Percentiles rank a stretch among this genome's conserved stretches.
These are phyloP conservation scores for Tagetes erecta DNA, from an alignment of 129 eudicot species.

Conservation along the genomic window DNA sequence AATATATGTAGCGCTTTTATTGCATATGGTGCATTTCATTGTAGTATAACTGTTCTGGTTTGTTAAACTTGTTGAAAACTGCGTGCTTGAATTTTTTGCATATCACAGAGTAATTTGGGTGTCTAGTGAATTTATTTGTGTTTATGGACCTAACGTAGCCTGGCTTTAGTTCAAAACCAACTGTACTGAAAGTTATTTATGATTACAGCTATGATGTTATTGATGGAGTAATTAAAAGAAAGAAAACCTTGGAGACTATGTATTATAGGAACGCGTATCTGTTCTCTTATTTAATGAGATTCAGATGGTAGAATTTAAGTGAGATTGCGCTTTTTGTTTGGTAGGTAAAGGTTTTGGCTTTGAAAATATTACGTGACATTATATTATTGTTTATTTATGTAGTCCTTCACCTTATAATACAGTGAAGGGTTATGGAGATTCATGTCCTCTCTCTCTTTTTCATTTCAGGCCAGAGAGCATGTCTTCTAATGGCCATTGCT, in stretches of 20 bases:
- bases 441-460: conserved; percentile 1
- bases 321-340: background rate
- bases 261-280: background rate
- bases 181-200: background rate
- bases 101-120: background rate
- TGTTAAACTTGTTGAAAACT: background rate
- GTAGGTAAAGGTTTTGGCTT: conserved; percentile 14
- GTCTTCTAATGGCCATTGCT: conserved; percentile 65
- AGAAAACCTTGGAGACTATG: background rate
- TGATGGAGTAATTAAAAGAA: background rate
- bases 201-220: conserved; percentile 6
- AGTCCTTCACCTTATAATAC: background rate
- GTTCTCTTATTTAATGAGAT: conserved; percentile 10
- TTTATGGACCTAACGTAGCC: conserved; percentile 19
- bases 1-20: background rate
- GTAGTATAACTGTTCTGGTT: conserved; percentile 18
- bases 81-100: background rate
- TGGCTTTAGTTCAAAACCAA: background rate
- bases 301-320: background rate
- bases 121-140: background rate
- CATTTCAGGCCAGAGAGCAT: conserved; percentile 55
- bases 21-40: conserved; percentile 14
- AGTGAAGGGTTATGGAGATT: background rate
- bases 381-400: background rate
- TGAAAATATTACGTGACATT: conserved; percentile 14